A percentile compares a stretch with the other conserved stretches of the same genome.
Conservation (phyloP, 1,139 yeast genomes). For the Saccharomyces hybrid region DNA sequence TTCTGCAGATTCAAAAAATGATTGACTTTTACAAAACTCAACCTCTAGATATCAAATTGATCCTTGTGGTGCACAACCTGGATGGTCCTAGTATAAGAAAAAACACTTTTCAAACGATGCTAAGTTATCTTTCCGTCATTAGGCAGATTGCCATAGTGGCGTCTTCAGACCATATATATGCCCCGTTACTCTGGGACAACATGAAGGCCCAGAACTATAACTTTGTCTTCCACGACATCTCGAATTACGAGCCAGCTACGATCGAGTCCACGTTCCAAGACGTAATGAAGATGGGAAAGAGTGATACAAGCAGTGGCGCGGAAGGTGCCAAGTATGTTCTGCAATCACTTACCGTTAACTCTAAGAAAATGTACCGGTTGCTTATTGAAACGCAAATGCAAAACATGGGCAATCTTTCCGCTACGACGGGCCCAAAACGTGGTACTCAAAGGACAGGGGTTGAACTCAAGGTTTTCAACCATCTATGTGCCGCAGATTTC, state of each 20-base stretch:
- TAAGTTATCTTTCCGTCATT: conserved; percentile 58
- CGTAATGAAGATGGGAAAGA: conserved; percentile 56
- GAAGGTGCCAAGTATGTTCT: conserved; percentile 82
- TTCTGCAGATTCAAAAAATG: conserved; percentile 31
- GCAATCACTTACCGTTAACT: conserved; percentile 72
- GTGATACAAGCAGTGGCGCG: conserved; percentile 57
- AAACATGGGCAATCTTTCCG: conserved; percentile 39
- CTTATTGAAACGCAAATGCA: conserved; percentile 60
- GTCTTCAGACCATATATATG: conserved; percentile 71
- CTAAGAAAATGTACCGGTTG: conserved; percentile 61
- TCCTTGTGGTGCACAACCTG: conserved; percentile 65
- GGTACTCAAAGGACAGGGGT: conserved; percentile 41
- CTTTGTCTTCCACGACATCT: conserved; percentile 79
- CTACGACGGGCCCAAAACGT: conserved; percentile 28
- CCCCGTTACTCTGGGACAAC: conserved; percentile 84
- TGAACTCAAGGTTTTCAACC: conserved; percentile 56
- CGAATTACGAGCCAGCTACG: conserved; percentile 64
- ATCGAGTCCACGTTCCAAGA: conserved; percentile 75
- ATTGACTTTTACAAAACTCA: conserved; percentile 30
- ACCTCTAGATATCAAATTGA: conserved; percentile 37
- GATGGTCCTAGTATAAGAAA: conserved; percentile 75
- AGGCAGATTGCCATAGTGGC: conserved; percentile 62
- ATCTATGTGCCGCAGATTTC: conserved; percentile 69
- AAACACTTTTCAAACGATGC: conserved; percentile 56
- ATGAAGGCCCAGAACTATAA: conserved; percentile 58